Evolutionary conservation across 106 monocot species (phyloP), one percentile per base, ranked within the genome.

Genomic region (Phalaenopsis aphrodite): DNA sequence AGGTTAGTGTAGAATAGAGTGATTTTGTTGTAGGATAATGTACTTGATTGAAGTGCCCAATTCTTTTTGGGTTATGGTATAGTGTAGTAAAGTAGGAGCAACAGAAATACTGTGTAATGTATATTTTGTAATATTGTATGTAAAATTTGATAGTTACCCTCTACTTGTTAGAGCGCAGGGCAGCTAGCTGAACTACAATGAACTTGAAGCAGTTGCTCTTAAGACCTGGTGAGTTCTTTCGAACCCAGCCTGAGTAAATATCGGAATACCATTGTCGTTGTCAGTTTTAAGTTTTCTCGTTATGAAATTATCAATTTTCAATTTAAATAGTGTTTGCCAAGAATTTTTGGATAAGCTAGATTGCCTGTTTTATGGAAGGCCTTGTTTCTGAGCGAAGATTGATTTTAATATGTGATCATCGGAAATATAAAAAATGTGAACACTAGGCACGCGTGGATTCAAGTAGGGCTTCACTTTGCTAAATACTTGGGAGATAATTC

Each of bases 91-190:
- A 69, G 38, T 69, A 69, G 69, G 30, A 56, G 69, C 3, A 36
- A 64, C 64, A 64, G 24, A 12, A 38, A 69, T 69, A 7, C 66
- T 41, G 69, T 3, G 12, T 36, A 39, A 39, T 69, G 69, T 69
- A 69, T 69, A 69, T 69, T 30, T 69, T 69, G 69, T 41, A 69
- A 69, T 69, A 8, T 69, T 69, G 69, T 69, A 69, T 69, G 69
- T 69, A 69, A 69, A 69, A 37, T 37, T 5, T 69, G 69, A 69
- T 69, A 39, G 69, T 69, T 15, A 14, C 39, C 38, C 11, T 24
- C 4, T 69, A 21, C 12, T 3, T 38, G 38, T 69, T 36, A 21
- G 69, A 69, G 10, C 52, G 52, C 52, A 52, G 52, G 52, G 14
- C 12, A 12, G 52, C n/a, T n/a, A 12, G 52, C 12, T 52, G 52